Conservation (phyloP, 2,329 filamentous ascomycete species). For the Septoria petroselini region DNA sequence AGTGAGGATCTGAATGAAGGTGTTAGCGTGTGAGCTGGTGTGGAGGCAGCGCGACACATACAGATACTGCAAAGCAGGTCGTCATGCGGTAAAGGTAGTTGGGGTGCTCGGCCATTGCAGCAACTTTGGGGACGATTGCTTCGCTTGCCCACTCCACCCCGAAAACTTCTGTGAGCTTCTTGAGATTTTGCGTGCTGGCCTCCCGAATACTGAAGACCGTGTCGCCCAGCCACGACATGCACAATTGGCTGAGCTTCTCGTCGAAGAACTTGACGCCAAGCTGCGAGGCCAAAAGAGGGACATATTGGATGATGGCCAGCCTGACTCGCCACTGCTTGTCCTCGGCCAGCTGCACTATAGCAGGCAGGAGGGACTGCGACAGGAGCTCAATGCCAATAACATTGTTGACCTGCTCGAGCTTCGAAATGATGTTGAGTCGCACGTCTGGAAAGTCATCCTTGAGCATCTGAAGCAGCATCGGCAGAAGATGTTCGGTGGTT, state of each 20-base stretch:
- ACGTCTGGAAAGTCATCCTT: conserved; percentile 99
- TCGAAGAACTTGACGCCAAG: conserved; percentile 97
- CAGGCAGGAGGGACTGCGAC: conserved; percentile 92
- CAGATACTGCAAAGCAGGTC: conserved; percentile 97
- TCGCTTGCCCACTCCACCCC: conserved; percentile 96
- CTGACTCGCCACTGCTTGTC: conserved; percentile 99
- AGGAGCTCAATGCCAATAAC: conserved; percentile 97
- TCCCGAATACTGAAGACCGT: conserved; percentile 98
- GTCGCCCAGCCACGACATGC: conserved; percentile 98
- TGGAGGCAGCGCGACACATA: conserved; percentile 52
- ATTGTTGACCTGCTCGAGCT: conserved; percentile 96
- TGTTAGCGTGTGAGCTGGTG: conserved; percentile 13
- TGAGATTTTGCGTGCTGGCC: conserved; percentile 93
- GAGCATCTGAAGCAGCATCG: conserved; percentile 99
- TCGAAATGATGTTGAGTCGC: conserved; percentile 98
- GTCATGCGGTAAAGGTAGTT: conserved; percentile 99
- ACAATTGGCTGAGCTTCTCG: conserved; percentile 89
- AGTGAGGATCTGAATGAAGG: conserved; percentile 70
- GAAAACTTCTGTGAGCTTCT: conserved; percentile 98
- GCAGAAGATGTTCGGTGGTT: conserved; percentile 94
- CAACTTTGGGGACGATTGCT: conserved; percentile 97
- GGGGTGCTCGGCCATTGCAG: conserved; percentile 95
- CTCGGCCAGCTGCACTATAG: conserved; percentile 94
- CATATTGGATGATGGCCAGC: conserved; percentile 98
- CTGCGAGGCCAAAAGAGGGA: conserved; percentile 90